Base-by-base conservation (phyloP, 495 filamentous ascomycete species). In the Aspergillus cristatus region DNA sequence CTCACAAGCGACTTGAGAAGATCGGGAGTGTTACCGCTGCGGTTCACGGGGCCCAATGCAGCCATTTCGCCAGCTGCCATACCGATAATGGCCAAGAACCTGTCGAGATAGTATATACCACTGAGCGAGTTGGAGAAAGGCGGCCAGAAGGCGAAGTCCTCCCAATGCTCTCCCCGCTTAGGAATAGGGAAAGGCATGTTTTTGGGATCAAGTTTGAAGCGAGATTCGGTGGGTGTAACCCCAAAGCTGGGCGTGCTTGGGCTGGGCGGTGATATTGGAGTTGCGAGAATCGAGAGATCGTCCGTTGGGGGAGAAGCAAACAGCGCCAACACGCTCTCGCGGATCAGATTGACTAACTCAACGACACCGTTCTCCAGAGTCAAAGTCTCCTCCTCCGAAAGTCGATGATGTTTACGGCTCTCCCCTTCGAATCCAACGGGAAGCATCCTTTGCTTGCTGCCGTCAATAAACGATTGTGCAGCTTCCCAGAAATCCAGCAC, bases 91-190 rank as follows among this genome's bases (percentile, higher is more conserved):
- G 74, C 70, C 6, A 96, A 69, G 46, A 91, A 81, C 56, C 82
- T 85, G 28, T 76, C 70, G 10, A 98, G 72, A 48, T 95, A 95
- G 54, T 93, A 74, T 6, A 87, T 80, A 7, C 82, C 89, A 44
- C 87, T 86, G 12, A 98, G 59, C 0, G 88, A 87, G 51, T 95
- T 97, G 4, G 87, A 82, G 48, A 82, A 81, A 0, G 91, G 91
- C 1, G 93, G 87, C 85, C 93, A 95, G 60, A 98, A 98, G 1
- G 91, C 90, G 62, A 82, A 96, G 32, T 84, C 89, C 58, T 97
- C 93, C 84, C 88, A 88, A 4, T 81, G 46, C 50, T 94, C 86
- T 22, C 86, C 88, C 24, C 70, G 68, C 45, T 67, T 80, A 1
- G 85, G 83, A 1, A 79, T 83, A 1, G 79, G 76, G n/a, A 86